A percentile compares a stretch with the other conserved stretches of the same genome.
phyloP scores from a whole-genome alignment of 768 basidiomycete species.

The Cytidiella melzeri region DNA sequence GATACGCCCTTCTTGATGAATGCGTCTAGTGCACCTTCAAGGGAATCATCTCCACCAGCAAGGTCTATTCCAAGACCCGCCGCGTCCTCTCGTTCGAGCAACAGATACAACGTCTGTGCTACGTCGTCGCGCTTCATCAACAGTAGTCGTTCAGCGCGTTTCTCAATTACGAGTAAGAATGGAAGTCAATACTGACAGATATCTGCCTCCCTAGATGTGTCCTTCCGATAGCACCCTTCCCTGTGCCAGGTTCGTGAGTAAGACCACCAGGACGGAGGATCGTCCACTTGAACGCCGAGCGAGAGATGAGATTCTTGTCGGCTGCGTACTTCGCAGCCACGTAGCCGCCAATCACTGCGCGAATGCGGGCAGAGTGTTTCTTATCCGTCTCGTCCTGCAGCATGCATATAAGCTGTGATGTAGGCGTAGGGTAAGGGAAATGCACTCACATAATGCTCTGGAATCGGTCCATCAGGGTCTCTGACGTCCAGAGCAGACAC shows the following conservation, averaged over 20 bases:
- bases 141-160: too few species aligned
- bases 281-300: slow-evolving; percentile 57
- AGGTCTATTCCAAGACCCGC: slow-evolving; percentile 55
- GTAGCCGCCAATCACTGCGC: slow-evolving; percentile 38
- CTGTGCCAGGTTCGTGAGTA: slow-evolving; percentile 43
- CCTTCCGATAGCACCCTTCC: slow-evolving; percentile 45
- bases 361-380: slow-evolving; percentile 33
- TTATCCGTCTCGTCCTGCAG: slow-evolving; percentile 46
- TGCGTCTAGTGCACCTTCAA: slow-evolving; percentile 42
- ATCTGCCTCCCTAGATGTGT: slow-evolving; percentile 44
- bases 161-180: too few species aligned
- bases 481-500: slow-evolving; percentile 57
- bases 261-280: slow-evolving; percentile 62
- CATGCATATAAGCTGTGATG: too few species aligned
- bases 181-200: slow-evolving; percentile 34
- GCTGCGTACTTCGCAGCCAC: slow-evolving; percentile 38
- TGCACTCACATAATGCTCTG: slow-evolving; percentile 46
- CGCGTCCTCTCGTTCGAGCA: slow-evolving; percentile 45
- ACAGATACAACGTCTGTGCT: slow-evolving; percentile 38
- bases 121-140: slow-evolving; percentile 60
- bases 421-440: too few species aligned
- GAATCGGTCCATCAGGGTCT: slow-evolving; percentile 38
- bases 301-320: slow-evolving; percentile 35
- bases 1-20: slow-evolving; percentile 45
- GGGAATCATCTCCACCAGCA: slow-evolving; percentile 43